Conservation (phyloP, 441 rosid species). For the Isatis lusitanica region DNA sequence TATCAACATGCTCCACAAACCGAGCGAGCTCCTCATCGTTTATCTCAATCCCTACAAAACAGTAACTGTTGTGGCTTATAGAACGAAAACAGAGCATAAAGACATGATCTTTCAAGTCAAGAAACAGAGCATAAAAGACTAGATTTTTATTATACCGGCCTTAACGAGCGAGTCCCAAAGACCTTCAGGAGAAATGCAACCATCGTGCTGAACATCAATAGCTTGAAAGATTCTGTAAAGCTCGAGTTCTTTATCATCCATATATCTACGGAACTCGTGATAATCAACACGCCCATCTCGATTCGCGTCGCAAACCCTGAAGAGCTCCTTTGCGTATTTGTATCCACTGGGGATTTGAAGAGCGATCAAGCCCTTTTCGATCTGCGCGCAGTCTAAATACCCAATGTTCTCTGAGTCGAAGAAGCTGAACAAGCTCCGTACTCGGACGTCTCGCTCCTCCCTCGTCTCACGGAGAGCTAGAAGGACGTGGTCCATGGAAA, state of each 20-base stretch:
- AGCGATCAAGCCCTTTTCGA: conserved; percentile 63
- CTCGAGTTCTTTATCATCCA: conserved; percentile 72
- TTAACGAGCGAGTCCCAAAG: conserved; percentile 62
- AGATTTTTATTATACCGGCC: conserved; percentile 46
- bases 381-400: conserved; percentile 58
- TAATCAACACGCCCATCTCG: conserved; percentile 65
- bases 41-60: conserved; percentile 62
- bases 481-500: conserved; percentile 72
- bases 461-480: conserved; percentile 67
- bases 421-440: conserved; percentile 56
- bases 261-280: conserved; percentile 57
- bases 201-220: conserved; percentile 67
- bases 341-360: conserved; percentile 63
- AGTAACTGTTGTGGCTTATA: conserved; percentile 56
- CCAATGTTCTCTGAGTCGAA: conserved; percentile 62
- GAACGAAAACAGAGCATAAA: conserved; percentile 38
- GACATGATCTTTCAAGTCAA: neutral
- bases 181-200: conserved; percentile 65
- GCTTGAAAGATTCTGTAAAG: conserved; percentile 60
- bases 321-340: conserved; percentile 60
- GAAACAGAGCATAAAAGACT: neutral
- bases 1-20: conserved; percentile 68
- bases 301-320: conserved; percentile 57
- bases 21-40: conserved; percentile 64
- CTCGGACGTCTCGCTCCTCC: conserved; percentile 67